These are phyloP conservation scores for Leishmania braziliensis DNA, from an alignment of 208 protist genomes.

Conservation along the genomic window DNA sequence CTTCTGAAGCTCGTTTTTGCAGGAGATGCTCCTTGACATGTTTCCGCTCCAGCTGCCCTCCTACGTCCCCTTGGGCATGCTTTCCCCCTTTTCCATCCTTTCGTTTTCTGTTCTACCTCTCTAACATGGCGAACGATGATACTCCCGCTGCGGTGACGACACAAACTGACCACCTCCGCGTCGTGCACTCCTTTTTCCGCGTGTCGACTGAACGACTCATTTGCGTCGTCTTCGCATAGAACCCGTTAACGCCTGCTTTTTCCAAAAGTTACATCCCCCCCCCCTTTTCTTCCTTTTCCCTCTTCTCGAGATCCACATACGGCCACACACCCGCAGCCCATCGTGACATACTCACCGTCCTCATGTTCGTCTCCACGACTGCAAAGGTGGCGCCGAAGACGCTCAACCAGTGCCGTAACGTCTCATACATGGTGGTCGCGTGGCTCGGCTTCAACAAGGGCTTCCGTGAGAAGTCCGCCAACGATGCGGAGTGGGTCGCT, in stretches of 20 bases:
- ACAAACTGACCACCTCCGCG: not conserved
- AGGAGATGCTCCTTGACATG: not conserved
- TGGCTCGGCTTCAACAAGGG: conserved; percentile 81
- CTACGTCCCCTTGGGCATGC: not conserved
- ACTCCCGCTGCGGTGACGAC: not conserved
- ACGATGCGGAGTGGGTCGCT: conserved; percentile 79
- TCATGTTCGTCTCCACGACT: conserved; percentile 41
- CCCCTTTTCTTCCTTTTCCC: not conserved
- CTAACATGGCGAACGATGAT: not conserved
- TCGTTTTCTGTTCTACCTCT: not conserved
- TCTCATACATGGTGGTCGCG: conserved; percentile 81
- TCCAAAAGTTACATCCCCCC: not conserved
- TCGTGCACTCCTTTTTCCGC: not conserved
- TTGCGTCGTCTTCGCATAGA: not conserved
- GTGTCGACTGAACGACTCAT: not conserved
- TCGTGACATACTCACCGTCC: not conserved
- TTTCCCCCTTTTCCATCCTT: not conserved
- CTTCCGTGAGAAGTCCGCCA: conserved; percentile 77
- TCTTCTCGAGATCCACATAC: not conserved
- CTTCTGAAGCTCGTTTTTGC: not conserved
- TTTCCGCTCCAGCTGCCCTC: not conserved
- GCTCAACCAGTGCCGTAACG: conserved; percentile 88
- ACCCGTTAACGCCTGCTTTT: not conserved
- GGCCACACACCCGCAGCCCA: not conserved
- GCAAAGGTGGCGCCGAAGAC: conserved; percentile 85